Conservation (phyloP, 345 rosid genomes). For the Pugionium cornutum region DNA sequence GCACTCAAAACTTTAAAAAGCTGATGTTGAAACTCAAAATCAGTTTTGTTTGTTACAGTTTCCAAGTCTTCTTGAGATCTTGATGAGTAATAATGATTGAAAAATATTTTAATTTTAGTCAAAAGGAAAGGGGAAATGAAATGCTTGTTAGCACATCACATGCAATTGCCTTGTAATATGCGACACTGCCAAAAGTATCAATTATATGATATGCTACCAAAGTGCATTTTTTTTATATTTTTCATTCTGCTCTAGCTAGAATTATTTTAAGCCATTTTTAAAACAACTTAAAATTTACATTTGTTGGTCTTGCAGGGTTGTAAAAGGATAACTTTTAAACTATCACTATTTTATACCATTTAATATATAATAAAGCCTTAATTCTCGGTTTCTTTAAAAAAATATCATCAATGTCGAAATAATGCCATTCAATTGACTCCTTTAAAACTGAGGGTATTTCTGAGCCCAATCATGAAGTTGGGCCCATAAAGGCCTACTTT, state of each 20-base stretch:
- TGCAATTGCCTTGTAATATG: conserved; percentile 34
- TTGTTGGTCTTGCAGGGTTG: neutral
- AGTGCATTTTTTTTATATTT: neutral
- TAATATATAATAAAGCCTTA: neutral
- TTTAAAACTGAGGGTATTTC: too few relatives aligned
- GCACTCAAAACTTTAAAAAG: neutral
- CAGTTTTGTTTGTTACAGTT: conserved; percentile 11
- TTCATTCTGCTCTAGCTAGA: neutral
- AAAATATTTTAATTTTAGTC: neutral
- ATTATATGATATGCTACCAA: conserved; percentile 2
- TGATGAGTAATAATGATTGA: conserved; percentile 21
- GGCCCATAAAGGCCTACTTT: too few relatives aligned
- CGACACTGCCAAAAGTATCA: conserved; percentile 33
- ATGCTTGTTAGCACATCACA: conserved; percentile 34
- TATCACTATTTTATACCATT: too few relatives aligned
- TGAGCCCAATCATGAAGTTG: too few relatives aligned
- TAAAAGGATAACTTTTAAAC: neutral
- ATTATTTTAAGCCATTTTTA: neutral
- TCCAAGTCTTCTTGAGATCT: conserved; percentile 27
- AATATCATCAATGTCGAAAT: too few relatives aligned
- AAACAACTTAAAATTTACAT: neutral
- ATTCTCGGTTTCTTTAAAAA: neutral
- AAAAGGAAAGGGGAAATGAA: neutral
- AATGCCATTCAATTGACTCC: too few relatives aligned
- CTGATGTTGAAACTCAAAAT: neutral